A percentile compares a stretch with the other conserved stretches of the same genome.
Conservation (phyloP, 495 filamentous ascomycete species). For the Tuber borchii region DNA sequence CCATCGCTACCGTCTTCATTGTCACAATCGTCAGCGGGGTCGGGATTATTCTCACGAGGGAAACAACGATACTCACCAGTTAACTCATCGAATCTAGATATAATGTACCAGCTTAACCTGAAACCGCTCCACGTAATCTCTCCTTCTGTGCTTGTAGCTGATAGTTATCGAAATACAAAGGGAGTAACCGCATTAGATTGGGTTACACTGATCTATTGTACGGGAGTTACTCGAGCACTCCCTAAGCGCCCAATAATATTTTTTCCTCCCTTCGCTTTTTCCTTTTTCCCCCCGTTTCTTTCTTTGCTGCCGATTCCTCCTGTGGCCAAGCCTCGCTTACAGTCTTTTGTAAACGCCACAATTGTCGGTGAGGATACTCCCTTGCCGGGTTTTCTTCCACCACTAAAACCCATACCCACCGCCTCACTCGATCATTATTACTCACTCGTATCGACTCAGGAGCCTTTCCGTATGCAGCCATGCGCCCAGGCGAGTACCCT, state of each 20-base stretch:
- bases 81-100: background rate
- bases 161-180: background rate
- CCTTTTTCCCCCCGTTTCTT: background rate
- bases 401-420: slow-evolving; percentile 21
- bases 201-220: slow-evolving; percentile 4
- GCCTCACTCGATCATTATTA: slow-evolving; percentile 33
- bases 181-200: background rate
- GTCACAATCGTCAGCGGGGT: background rate
- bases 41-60: background rate
- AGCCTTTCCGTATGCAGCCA: slow-evolving; percentile 5
- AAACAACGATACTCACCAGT: background rate
- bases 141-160: slow-evolving; percentile 8
- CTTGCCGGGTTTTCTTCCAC: slow-evolving; percentile 9
- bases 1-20: background rate
- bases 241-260: slow-evolving; percentile 8
- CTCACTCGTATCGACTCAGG: slow-evolving; percentile 23
- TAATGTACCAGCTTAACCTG: background rate
- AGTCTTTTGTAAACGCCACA: background rate
- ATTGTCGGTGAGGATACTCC: background rate
- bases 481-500: background rate
- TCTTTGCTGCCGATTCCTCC: background rate
- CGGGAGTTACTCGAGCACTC: slow-evolving; percentile 7
- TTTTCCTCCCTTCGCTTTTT: slow-evolving; percentile 14
- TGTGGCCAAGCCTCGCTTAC: slow-evolving; percentile 35
- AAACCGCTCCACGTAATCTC: slow-evolving; percentile 1